Conservation (phyloP, 1,284 basidiomycete species). For the Anthracocystis walkeri region DNA sequence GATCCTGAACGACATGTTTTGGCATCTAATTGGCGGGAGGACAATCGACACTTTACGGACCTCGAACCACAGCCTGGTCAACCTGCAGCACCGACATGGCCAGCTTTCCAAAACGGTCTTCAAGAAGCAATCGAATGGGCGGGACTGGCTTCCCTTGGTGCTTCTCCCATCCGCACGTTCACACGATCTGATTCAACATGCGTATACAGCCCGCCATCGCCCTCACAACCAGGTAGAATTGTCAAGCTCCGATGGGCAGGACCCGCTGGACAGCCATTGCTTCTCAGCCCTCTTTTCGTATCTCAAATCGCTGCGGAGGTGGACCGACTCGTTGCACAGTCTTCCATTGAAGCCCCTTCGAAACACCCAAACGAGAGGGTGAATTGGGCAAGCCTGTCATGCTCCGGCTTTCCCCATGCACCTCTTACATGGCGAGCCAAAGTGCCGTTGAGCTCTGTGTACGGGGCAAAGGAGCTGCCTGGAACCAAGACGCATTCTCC, state of each 20-base stretch:
- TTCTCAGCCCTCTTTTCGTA: constrained; percentile 36
- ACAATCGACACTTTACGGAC: constrained; percentile 19
- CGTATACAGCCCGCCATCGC: constrained; percentile 34
- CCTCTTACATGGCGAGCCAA: constrained; percentile 55
- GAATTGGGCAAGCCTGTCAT: constrained; percentile 37
- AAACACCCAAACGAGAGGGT: not conserved
- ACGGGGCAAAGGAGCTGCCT: constrained; percentile 33
- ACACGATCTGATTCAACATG: constrained; percentile 20
- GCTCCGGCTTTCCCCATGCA: constrained; percentile 51
- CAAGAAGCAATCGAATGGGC: constrained; percentile 50
- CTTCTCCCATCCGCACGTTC: constrained; percentile 29
- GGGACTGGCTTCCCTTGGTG: constrained; percentile 28
- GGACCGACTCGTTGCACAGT: constrained; percentile 11
- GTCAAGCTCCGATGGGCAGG: constrained; percentile 32
- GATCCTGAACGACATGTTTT: constrained; percentile 14
- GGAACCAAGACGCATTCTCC: constrained; percentile 8
- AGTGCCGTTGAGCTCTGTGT: constrained; percentile 24
- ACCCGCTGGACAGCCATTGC: not conserved
- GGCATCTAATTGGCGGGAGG: constrained; percentile 13
- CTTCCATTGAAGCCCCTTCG: not conserved
- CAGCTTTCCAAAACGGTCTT: constrained; percentile 19
- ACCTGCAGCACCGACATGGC: constrained; percentile 15
- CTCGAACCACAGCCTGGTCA: constrained; percentile 12
- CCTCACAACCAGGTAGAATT: constrained; percentile 14
- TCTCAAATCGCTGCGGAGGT: constrained; percentile 18